Base-by-base conservation (phyloP, 257 asterid species). In the Penstemon newberryi region DNA sequence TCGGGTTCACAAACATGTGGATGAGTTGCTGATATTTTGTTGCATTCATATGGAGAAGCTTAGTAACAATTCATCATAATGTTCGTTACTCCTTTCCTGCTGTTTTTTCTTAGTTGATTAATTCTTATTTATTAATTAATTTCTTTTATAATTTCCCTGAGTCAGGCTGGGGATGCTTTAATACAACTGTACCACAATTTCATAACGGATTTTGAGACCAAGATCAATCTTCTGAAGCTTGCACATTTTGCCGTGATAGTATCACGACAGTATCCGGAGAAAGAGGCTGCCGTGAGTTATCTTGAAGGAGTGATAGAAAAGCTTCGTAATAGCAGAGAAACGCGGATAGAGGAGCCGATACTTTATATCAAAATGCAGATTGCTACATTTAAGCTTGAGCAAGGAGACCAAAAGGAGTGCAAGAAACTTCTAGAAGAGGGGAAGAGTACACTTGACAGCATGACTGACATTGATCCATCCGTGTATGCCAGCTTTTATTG, bases 401-500 rank as follows among this genome's bases (percentile, higher is more conserved):
- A 84, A 72, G 96, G 96, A 74, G 89, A 91, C 75, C 77, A 80
- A 63, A 94, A 94, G 68, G 96, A 85, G 75, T 86, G 95, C 90
- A 94, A 94, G 78, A 87, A 86, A 10, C 91, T 87, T 73, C 69
- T 94, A 52, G 96, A 89, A 1, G 96, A 89, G 72, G 99, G 99
- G 56, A 94, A 91, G 85, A 82, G 86, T 68, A 85, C 97, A 39
- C 88, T 94, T 63, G 95, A 91, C 78, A 89, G 95, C 82, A 89
- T 94, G 96, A 94, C 99, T 15, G 99, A 89, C 73, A 89, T 94
- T 72, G 99, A 91, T 83, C 99, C 99, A 38, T 80, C 98, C 40
- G 99, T 91, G 56, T 87, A 91, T 82, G 96, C 99, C 67, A 89
- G 84, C 80, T 89, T 78, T 74, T 94, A 91, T 71, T 94, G 99